Conservation (phyloP, 371 early-diverging fungal species). For the Capniomyces stellatus region DNA sequence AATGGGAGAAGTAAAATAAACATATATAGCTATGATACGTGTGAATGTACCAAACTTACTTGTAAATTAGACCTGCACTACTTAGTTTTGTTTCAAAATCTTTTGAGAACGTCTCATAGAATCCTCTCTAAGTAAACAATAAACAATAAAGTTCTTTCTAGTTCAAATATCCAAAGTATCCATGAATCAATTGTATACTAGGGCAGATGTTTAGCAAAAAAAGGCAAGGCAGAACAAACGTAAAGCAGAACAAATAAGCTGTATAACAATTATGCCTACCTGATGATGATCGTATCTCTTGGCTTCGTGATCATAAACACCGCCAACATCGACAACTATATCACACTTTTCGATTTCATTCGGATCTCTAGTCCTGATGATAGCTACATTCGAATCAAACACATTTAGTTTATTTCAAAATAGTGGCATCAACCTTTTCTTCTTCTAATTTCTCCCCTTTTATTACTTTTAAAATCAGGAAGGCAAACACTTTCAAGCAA, state of each 20-base stretch:
- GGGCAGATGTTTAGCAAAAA: no score
- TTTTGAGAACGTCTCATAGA: conserved; percentile 68
- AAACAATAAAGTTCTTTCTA: no score
- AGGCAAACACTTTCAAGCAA: no score
- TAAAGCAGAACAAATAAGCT: not conserved
- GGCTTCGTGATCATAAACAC: conserved; percentile 64
- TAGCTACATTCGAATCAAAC: conserved; percentile 11
- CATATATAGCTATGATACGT: no score
- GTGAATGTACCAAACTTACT: no score
- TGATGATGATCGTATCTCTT: conserved; percentile 95
- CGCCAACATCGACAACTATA: conserved; percentile 96
- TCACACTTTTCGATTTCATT: conserved; percentile 58
- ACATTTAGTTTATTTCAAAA: not conserved
- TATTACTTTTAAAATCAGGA: no score
- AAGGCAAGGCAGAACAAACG: no score
- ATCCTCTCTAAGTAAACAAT: no score
- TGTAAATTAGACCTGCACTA: conserved; percentile 82
- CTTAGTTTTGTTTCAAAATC: conserved; percentile 69
- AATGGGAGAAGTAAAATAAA: no score
- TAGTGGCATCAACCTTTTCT: not conserved
- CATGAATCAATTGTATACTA: not conserved
- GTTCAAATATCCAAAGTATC: no score
- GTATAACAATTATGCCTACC: conserved; percentile 18
- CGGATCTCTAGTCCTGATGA: conserved; percentile 80
- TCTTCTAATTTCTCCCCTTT: not conserved